A percentile compares a stretch with the other conserved stretches of the same genome.
These are phyloP conservation scores for Ascochyta rabiei DNA, from an alignment of 2,329 filamentous ascomycete species.

Conservation along the genomic window DNA sequence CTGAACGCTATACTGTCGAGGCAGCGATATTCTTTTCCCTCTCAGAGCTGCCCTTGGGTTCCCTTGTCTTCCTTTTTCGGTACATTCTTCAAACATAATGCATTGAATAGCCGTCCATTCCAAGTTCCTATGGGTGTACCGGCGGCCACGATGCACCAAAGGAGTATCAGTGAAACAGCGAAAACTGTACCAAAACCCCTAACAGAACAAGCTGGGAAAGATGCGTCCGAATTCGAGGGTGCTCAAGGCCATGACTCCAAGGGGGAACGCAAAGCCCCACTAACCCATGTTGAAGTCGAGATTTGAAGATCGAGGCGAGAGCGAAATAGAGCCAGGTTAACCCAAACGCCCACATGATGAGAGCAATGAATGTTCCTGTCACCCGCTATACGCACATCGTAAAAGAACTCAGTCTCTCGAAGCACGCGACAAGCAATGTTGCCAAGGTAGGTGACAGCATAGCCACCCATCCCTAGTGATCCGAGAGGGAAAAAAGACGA, in stretches of 20 bases:
- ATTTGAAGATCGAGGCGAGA: constrained; percentile 54
- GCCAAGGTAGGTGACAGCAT: constrained; percentile 60
- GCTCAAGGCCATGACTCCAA: constrained; percentile 62
- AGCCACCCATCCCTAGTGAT: constrained; percentile 70
- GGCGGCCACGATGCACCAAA: constrained; percentile 62
- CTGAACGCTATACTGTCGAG: too few relatives aligned
- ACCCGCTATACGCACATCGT: constrained; percentile 52
- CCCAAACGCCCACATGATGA: constrained; percentile 64
- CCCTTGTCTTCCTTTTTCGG: constrained; percentile 28
- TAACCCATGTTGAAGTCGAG: constrained; percentile 65
- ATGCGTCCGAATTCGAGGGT: constrained; percentile 58
- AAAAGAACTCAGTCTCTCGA: constrained; percentile 47
- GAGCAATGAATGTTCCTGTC: constrained; percentile 58
- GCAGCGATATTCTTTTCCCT: background rate
- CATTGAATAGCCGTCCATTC: constrained; percentile 59
- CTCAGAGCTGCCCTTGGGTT: background rate
- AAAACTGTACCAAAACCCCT: constrained; percentile 63
- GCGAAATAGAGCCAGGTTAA: constrained; percentile 63
- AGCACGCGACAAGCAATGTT: constrained; percentile 53
- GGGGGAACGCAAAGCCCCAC: constrained; percentile 67
- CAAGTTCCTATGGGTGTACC: constrained; percentile 57
- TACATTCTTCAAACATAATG: constrained; percentile 57
- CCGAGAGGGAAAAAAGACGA: constrained; percentile 71
- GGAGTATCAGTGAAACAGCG: constrained; percentile 56
- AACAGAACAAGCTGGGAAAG: constrained; percentile 62